Percentiles rank a stretch among this genome's conserved stretches.
phyloP scores from a whole-genome alignment of 2,329 filamentous ascomycete species.

The Scopulariopsis brevicaulis region DNA sequence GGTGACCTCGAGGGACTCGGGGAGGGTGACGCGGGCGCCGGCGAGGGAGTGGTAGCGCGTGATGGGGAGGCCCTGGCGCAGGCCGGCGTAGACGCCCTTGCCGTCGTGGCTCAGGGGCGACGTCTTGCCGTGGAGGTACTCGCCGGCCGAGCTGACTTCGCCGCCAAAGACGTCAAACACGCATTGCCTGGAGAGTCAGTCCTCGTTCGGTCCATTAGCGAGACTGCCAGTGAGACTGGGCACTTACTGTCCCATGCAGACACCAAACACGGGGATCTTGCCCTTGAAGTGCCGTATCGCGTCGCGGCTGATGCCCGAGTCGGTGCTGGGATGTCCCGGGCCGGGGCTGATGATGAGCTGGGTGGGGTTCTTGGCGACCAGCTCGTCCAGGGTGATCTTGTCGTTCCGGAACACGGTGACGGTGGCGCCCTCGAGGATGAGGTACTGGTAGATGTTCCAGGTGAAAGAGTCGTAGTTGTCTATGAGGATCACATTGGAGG shows the following conservation, averaged over 20 bases:
- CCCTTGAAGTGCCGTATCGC: constrained; percentile 86
- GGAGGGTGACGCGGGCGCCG: constrained; percentile 78
- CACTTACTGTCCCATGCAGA: constrained; percentile 91
- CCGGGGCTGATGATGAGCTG: constrained; percentile 93
- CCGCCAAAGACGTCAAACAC: constrained; percentile 93
- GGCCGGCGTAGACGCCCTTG: constrained; percentile 81
- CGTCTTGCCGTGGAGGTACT: constrained; percentile 96
- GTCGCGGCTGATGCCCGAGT: constrained; percentile 87
- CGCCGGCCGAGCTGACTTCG: constrained; percentile 81
- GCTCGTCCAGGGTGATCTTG: constrained; percentile 72
- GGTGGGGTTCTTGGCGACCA: constrained; percentile 75
- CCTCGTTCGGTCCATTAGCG: not conserved
- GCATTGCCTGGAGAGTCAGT: constrained; percentile 56
- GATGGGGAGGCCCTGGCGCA: constrained; percentile 72
- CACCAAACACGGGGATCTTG: constrained; percentile 92
- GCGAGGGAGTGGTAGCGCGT: constrained; percentile 95
- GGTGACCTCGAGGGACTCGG: constrained; percentile 75
- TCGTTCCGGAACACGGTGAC: constrained; percentile 91
- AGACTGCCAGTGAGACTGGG: constrained; percentile 3
- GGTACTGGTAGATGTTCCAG: constrained; percentile 98
- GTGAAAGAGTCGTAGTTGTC: constrained; percentile 99
- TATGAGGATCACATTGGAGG: constrained; percentile 86
- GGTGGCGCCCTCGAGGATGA: constrained; percentile 86
- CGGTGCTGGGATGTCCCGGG: constrained; percentile 81
- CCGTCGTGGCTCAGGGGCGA: constrained; percentile 80